Evolutionary conservation across 495 filamentous ascomycete species (phyloP), one percentile per base, ranked within the genome.

Genomic region (Lepidopterella palustris): DNA sequence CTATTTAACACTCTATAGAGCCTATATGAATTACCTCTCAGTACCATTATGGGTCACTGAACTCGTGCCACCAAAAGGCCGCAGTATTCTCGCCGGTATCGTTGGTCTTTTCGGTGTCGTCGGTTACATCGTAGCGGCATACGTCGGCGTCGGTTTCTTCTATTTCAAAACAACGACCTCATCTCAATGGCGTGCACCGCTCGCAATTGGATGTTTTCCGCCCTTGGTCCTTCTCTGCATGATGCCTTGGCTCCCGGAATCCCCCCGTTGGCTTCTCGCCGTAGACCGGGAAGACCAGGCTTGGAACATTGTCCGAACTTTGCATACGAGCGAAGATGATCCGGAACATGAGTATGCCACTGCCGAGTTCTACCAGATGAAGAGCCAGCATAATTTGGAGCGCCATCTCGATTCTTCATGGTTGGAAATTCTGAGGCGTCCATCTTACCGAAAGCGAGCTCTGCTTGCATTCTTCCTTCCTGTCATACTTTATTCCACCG

Each of bases 361-460:
- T 5, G 28, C 29, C 15, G 53, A 57, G 28, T 57, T 57, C 28
- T 57, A 42, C 18, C 53, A 57, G 21, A 57, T 57, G 11, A 13
- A 57, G 25, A 50, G 15, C 3, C 53, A 57, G 31, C 9, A 13
- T 35, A 31, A n/a, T 9, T 6, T 57, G 1, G 53, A 57, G 5
- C 9, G 20, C 1, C 15, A 15, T n/a, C 53, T 57, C 4, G 31
- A 23, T 23, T 15, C 13, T n/a, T 57, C 53, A 13, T 57, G 53
- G 53, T 10, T 15, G n/a, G 11, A 53, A 13, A 53, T 57, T 29
- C 45, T 57, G 20, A n/a, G 39, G 3, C 10, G 24, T 15, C 53
- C 53, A 8, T 57, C 53, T 2, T 57, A 57, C 21, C 29, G 53
- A 28, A 57, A 45, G 39, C 28, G 53, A 5, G 39, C 53, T 1